Evolutionary conservation across 176 grass and related monocot genomes (phyloP), one percentile per base, ranked within the genome.

Genomic region (Rhynchospora tenuis): DNA sequence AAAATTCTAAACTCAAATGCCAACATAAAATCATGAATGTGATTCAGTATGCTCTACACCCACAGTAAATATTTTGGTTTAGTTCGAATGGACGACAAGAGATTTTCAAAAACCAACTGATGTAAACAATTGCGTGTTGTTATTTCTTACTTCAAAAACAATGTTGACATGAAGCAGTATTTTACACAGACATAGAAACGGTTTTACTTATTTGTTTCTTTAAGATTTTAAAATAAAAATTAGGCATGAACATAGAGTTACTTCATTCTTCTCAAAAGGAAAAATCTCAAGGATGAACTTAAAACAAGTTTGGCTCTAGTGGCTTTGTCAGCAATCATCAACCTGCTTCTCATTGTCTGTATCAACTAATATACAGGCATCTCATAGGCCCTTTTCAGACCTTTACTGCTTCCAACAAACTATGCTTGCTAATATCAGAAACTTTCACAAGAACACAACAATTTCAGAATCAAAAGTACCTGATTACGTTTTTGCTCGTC

Each of bases 401-500:
- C 5, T 29, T 29, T 54, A 29, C 24, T 10, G 24, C 24, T 31
- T 56, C 38, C 19, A 45, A 56, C 6, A 56, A 55, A 33, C 50
- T 56, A 77, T 77, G 22, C 5, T 27, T 45, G 22, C 22, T 74
- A 74, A 11, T 27, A 52, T 23, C 15, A 31, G 47, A 54, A 77
- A 14, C 50, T 77, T 51, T 56, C 20, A 76, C 22, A 70, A 45
- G 38, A 60, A 60, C 19, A 38, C 15, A 55, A 29, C 19, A 77
- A 31, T 56, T 31, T 55, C 0, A 77, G 65, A 27, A 56, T 55
- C 14, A 15, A 16, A 58, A 59, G 29, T 86, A 99, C 96, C 96
- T 99, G 91, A 70, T 93, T 89, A 62, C 84, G 88, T 64, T 95
- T 99, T 79, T 99, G 93, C 33, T 99, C 96, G 62, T 93, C 93